Base-by-base conservation (phyloP, 2,329 filamentous ascomycete species). In the Elsinoe fawcettii region DNA sequence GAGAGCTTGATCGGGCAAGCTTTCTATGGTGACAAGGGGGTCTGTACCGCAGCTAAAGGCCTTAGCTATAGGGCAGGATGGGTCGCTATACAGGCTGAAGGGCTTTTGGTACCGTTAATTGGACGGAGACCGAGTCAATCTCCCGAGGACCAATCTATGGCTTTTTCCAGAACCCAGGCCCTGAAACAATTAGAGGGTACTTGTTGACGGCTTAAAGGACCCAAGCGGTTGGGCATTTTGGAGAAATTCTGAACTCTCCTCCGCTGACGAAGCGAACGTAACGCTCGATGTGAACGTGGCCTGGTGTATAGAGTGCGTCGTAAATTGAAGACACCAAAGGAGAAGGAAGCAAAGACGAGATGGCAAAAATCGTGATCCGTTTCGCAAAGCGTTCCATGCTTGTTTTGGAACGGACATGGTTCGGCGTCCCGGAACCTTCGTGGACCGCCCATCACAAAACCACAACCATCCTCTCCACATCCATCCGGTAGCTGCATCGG, bases 151-250 rank as follows among this genome's bases (percentile, higher is more conserved):
- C 27, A 37, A 27, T n/a, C 7, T 23, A 16, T 14, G 49, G 34
- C 49, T 20, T 37, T 37, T 53, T 39, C 49, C 49, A 53, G 49
- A 53, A 53, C 16, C 7, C 49, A 12, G 32, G 32, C 49, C 49
- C 49, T 53, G 49, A 53, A 53, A 53, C 49, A 39, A 53, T 53
- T 30, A 53, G 49, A 25, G 49, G 49, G 25, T 27, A 14, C 25
- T 34, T 18, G 22, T 9, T 27, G 18, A 16, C 30, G n/a, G 41
- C 41, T 44, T 44, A 8, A 23, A 20, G 16, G 18, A 23, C 41
- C 5, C 14, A 43, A n/a, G 14, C 18, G 14, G 25, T 22, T 47
- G 44, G 44, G 44, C 44, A 25, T 8, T 47, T 47, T 47, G 44
- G 44, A 47, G 44, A 20, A 27, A 23, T 3, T 1, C 22, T 49